Percentiles rank a stretch among this genome's conserved stretches.
These are phyloP conservation scores for Eutrema salsugineum DNA, from an alignment of 441 rosid species.

Conservation along the genomic window DNA sequence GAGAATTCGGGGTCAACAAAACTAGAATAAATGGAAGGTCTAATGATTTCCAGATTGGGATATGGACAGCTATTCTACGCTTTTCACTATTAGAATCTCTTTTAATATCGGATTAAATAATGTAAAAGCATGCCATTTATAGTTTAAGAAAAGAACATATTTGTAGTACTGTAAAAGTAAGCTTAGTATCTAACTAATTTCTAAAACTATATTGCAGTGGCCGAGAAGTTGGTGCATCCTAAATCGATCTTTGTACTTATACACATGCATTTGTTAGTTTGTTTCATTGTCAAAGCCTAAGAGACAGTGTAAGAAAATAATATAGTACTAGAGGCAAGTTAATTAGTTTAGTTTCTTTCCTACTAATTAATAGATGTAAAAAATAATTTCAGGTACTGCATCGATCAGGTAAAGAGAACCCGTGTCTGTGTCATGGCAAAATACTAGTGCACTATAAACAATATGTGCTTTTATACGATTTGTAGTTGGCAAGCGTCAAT, in stretches of 20 bases:
- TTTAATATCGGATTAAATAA: not conserved
- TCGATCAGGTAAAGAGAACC: not conserved
- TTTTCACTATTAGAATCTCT: not conserved
- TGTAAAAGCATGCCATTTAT: not conserved
- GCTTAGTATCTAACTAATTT: not conserved
- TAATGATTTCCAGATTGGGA: not conserved
- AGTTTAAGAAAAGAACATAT: not conserved
- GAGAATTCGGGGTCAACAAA: not conserved
- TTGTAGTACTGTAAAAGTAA: not conserved
- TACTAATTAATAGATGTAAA: not conserved
- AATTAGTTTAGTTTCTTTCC: not conserved
- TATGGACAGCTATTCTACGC: not conserved
- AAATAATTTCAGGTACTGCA: not conserved
- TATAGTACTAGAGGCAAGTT: not conserved
- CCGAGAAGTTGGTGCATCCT: slow-evolving; percentile 1
- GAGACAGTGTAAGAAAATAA: not conserved
- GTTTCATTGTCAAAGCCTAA: not conserved
- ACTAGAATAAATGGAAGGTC: slow-evolving; percentile 1
- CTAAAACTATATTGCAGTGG: not conserved
- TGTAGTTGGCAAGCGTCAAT: not conserved
- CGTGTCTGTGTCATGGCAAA: not conserved
- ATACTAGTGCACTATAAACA: not conserved
- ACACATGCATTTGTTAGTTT: not conserved
- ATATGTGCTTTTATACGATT: not conserved
- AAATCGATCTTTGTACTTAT: not conserved